These are phyloP conservation scores for Chalciporus chontae DNA, from an alignment of 768 basidiomycete genomes.

Conservation along the genomic window DNA sequence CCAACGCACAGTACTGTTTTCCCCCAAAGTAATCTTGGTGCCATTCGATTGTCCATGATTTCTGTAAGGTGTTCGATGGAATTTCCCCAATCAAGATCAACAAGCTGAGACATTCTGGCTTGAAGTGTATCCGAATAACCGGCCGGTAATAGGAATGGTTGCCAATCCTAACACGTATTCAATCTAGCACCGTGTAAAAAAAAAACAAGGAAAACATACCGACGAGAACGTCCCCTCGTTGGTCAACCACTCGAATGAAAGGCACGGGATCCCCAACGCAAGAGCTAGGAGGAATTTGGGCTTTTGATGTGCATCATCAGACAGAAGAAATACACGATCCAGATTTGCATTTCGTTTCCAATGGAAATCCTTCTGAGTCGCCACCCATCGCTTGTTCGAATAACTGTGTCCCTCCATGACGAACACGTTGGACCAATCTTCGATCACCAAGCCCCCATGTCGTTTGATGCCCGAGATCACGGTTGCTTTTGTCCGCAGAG, in stretches of 20 bases:
- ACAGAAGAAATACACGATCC: constrained; percentile 59
- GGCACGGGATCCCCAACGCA: constrained; percentile 82
- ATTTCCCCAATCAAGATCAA: constrained; percentile 49
- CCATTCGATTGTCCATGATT: constrained; percentile 56
- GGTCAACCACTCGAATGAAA: constrained; percentile 52
- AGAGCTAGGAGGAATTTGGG: constrained; percentile 81
- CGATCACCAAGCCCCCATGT: constrained; percentile 55
- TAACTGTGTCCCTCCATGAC: constrained; percentile 49
- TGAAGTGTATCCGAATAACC: constrained; percentile 42
- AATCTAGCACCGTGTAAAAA: constrained; percentile 8
- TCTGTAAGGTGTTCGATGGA: constrained; percentile 49
- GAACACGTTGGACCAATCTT: constrained; percentile 59
- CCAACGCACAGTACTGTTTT: constrained; percentile 62
- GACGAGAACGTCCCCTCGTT: constrained; percentile 29
- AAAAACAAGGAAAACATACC: constrained; percentile 15
- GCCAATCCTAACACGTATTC: constrained; percentile 51
- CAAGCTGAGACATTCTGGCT: constrained; percentile 42
- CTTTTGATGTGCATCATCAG: constrained; percentile 64
- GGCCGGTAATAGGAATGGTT: constrained; percentile 51
- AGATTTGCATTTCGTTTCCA: constrained; percentile 37
- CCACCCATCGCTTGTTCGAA: constrained; percentile 50
- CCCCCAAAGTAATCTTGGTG: constrained; percentile 53
- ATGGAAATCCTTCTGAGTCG: constrained; percentile 44
- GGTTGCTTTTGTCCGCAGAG: constrained; percentile 39
- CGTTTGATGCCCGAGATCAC: constrained; percentile 43